Evolutionary conservation across 164 flowering plant species (phyloP).

Genomic region (Vitis cinerea): DNA sequence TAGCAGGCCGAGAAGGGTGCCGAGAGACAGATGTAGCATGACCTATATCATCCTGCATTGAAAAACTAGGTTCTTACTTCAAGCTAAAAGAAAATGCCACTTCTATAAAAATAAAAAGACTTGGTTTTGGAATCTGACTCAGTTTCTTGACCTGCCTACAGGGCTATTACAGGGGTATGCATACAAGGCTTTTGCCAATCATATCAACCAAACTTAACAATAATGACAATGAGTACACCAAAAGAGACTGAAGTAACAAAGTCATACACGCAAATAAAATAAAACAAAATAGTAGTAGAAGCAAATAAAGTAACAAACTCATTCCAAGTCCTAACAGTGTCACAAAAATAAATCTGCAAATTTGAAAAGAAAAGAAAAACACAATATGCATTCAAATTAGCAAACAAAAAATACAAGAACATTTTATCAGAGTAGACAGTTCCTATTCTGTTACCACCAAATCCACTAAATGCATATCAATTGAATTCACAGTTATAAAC

Average conservation of each 20-base stretch:
- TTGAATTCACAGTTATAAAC: neutral
- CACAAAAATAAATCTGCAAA: neutral
- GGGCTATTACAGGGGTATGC: too few species aligned
- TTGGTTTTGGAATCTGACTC: too few species aligned
- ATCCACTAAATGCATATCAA: neutral
- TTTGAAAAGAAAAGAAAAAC: neutral
- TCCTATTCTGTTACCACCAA: neutral
- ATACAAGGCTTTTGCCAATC: too few species aligned
- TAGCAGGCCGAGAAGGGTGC: conserved; percentile 74
- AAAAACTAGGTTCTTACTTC: neutral
- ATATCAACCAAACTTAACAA: neutral
- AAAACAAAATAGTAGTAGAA: neutral
- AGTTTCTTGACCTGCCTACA: too few species aligned
- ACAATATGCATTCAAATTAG: neutral
- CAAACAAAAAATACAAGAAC: neutral
- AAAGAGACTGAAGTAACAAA: neutral
- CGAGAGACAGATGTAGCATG: conserved; percentile 38
- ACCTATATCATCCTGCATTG: conserved; percentile 68
- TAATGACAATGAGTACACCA: neutral
- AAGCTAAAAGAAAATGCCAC: neutral
- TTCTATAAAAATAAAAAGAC: too few species aligned
- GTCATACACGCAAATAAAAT: neutral
- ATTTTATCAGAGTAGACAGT: neutral
- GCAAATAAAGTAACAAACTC: neutral
- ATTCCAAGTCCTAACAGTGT: neutral